Evolutionary conservation across 768 basidiomycete species (phyloP), one percentile per base, ranked within the genome.

Genomic region (Trametes gibbosa): DNA sequence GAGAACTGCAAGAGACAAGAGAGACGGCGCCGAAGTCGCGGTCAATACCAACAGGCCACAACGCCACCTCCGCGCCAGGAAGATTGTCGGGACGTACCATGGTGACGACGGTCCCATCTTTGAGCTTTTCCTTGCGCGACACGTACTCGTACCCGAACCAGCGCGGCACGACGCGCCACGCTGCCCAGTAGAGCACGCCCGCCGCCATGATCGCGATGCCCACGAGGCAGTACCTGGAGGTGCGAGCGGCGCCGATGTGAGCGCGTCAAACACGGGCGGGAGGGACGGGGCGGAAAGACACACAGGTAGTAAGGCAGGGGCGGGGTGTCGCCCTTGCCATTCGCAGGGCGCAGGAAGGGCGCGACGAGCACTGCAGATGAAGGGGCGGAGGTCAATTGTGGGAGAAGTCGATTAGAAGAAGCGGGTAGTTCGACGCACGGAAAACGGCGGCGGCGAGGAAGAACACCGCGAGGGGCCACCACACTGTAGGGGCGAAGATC

Each of bases 251-350:
- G 50, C 5, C 8, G 5, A 21, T 14, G 7, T 47, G 16, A 23
- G 40, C 35, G 21, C 45, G 35, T 40, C 40, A 51, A 34, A 41
- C 23, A 16, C 24, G 27, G 14, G 37, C 10, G 37, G 21, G 10
- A 29, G 29, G 32, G 19, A 21, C 6, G 14, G 12, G 24, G 16
- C 12, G 16, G 21, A 19, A 16, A 21, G 9, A 58, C 66, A 45
- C 32, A 69, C 77, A 84, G 63, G 66, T 84, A 85, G 58, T 85
- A 84, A 2, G 84, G 82, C 35, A 85, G 64, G 12, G 84, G 81
- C 12, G 83, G 83, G 0, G 84, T 84, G 62, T 86, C 83, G 13
- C 84, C 84, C 0, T 81, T 75, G 17, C 77, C 74, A 60, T 81
- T 81, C 0, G 81, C 73, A 3, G 84, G 84, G 23, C 63, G 77